Evolutionary conservation across 164 flowering plant genomes (phyloP), one percentile per base, ranked within the genome.

Genomic region (Berberis vulgaris): DNA sequence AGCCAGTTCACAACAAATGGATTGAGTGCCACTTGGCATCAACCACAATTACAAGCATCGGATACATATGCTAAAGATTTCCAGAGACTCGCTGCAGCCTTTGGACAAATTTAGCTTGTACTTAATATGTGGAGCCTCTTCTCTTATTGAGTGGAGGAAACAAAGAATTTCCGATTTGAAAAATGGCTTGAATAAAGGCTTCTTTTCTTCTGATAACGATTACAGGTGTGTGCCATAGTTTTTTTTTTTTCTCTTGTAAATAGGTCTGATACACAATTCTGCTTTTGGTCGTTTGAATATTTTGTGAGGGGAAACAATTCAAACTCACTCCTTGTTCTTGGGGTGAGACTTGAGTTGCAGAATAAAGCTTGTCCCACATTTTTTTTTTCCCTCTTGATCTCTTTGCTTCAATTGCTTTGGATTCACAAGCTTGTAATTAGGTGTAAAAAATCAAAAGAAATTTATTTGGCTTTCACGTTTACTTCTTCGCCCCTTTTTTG

Each of bases 161-260:
- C 53, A 67, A 60, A 57, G 59, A 67, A 68, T 62, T 63, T 56
- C 69, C 69, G 49, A 55, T 66, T 66, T 57, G 66, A 71, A 53
- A 67, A 56, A 67, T 66, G 69, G 69, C 57, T 68, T 73, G 68
- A 69, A 67, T 72, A 71, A 69, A 49, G 44, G 46, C 41, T 60
- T 71, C 69, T 73, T 71, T 71, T 44, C 26, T 26, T 26, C 26
- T 26, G 26, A 26, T 26, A 26, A 26, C 26, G 74, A 68, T 67
- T 74, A 76, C 71, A 74, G 80, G 82, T 81, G 81, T 79, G 85
- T 76, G 77, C 72, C 77, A 67, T 77, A 80, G 75, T 65, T 67
- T 65, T 74, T 69, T 7, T 65, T 66, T 69, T 69, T 72, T 26
- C 59, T 72, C 65, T 62, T 80, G 83, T 80, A 78, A 71, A 80